Base-by-base conservation (phyloP, 768 basidiomycete species). In the Tricholoma saponaceum region DNA sequence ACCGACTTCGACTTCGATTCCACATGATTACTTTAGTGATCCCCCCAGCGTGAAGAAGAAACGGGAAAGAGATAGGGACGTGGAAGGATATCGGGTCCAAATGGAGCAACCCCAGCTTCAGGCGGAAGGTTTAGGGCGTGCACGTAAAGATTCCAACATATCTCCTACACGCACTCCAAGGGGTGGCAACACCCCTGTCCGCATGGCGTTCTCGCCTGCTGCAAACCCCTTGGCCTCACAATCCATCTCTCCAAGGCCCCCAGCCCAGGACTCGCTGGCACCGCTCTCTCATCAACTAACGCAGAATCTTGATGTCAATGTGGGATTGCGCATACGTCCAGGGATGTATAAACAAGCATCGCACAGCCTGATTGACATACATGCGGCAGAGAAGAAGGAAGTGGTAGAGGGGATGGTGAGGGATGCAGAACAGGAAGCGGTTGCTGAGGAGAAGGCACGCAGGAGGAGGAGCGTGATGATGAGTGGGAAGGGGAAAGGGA, bases 311-410 rank as follows among this genome's bases (percentile, higher is more conserved):
- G 58, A 62, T 57, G 50, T 22, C 60, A 26, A 58, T 61, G 59
- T 49, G 54, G 26, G 37, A 55, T 23, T 39, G 54, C 25, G 33
- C 57, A n/a, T 56, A 32, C 68, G 72, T 20, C 81, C 83, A 5
- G 72, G 73, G 50, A 76, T 87, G 65, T 83, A 83, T 65, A 83
- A 81, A 54, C 80, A 77, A 37, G 79, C 80, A 0, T 89, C 87
- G 51, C 78, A 71, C 63, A 90, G 88, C 65, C 80, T 89, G 79
- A 68, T 87, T 52, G 80, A 89, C 65, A 69, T 89, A 28, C 65
- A 72, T 62, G 62, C 69, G 52, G 52, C 70, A 7, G 69, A 63
- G 64, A 70, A 64, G 58, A 66, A 67, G 60, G 72, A 70, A 66
- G 64, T 59, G 64, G 60, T 69, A 8, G 66, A 67, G 67, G 69